phyloP scores from a whole-genome alignment of 352 stramenopile genomes.

The Globisporangium orthogonon region DNA sequence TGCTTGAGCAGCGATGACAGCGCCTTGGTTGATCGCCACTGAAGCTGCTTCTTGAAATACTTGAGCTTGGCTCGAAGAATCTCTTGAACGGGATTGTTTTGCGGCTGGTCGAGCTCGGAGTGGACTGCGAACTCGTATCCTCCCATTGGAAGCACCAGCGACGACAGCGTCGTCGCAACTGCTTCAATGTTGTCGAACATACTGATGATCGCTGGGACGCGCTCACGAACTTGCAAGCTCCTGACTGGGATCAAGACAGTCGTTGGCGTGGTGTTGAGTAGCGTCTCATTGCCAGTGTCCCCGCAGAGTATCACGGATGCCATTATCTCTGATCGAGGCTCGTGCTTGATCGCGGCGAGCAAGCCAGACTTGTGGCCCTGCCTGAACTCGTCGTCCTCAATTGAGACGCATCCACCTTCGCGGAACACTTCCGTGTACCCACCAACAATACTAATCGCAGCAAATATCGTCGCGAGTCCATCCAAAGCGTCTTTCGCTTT shows the following conservation, averaged over 20 bases:
- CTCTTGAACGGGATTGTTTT: slow-evolving; percentile 58
- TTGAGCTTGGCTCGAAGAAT: slow-evolving; percentile 52
- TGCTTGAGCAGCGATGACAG: slow-evolving; percentile 68
- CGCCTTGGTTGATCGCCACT: slow-evolving; percentile 75
- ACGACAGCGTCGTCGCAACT: slow-evolving; percentile 45
- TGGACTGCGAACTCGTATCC: slow-evolving; percentile 29
- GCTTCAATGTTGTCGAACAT: slow-evolving; percentile 75
- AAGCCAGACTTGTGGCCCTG: slow-evolving; percentile 15
- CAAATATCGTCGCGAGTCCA: slow-evolving; percentile 42
- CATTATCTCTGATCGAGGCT: slow-evolving; percentile 30
- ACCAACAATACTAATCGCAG: slow-evolving; percentile 64
- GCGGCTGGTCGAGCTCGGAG: slow-evolving; percentile 44
- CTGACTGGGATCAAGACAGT: slow-evolving; percentile 33
- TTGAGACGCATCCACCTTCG: slow-evolving; percentile 51
- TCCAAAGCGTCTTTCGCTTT: slow-evolving; percentile 73
- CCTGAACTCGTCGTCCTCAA: slow-evolving; percentile 40
- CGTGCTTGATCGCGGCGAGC: slow-evolving; percentile 36
- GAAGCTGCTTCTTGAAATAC: slow-evolving; percentile 73
- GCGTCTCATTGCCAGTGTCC: not conserved
- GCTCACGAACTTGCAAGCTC: slow-evolving; percentile 54
- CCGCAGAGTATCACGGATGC: slow-evolving; percentile 14
- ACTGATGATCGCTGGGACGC: slow-evolving; percentile 59
- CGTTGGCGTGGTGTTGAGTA: slow-evolving; percentile 1
- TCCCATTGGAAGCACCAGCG: slow-evolving; percentile 31
- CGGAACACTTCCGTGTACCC: slow-evolving; percentile 64